Evolutionary conservation across 352 stramenopile genomes (phyloP), one percentile per base, ranked within the genome.

Genomic region (Thalassiosira exigua): DNA sequence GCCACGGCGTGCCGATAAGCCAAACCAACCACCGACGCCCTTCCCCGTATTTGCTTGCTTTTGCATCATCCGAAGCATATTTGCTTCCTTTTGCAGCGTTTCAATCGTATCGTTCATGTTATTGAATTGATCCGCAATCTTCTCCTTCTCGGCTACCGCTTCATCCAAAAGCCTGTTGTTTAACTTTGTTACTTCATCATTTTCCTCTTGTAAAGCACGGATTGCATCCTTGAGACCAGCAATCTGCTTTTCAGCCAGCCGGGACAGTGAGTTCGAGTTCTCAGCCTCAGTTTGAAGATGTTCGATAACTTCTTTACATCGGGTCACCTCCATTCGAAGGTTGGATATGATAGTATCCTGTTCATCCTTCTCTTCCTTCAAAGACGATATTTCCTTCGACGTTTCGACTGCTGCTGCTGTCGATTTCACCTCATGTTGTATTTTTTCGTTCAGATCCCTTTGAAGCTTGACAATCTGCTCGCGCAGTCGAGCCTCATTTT

Each of bases 241-340:
- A 58, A 90, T 90, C 83, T 94, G 89, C 59, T 90, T 82, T 73
- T 92, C 86, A 21, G 89, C 84, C 30, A 94, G 71, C 46, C 86
- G 78, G 7, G 84, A 79, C 50, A 79, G 50, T 29, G 80, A 85
- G 75, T 91, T 80, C 7, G 80, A 69, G 58, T 91, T 84, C 22
- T 82, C 69, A 11, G 91, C 42, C 76, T 92, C 62, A 9, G 75
- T 72, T 19, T 64, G 77, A 17, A 94, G 48, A 69, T 92, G 83
- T 54, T 79, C 46, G 5, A 85, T 87, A 21, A 84, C 73, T 54
- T 83, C 68, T 51, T 92, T 79, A 46, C 58, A 69, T 17, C 67
- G 56, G 24, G 74, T 46, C 22, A 74, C 50, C 69, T 91, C 79
- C 70, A 85, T 66, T 72, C 81, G 22, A 17, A 92, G 61, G 11